phyloP scores from a whole-genome alignment of 2,329 filamentous ascomycete species.

The Apiospora malaysiana region DNA sequence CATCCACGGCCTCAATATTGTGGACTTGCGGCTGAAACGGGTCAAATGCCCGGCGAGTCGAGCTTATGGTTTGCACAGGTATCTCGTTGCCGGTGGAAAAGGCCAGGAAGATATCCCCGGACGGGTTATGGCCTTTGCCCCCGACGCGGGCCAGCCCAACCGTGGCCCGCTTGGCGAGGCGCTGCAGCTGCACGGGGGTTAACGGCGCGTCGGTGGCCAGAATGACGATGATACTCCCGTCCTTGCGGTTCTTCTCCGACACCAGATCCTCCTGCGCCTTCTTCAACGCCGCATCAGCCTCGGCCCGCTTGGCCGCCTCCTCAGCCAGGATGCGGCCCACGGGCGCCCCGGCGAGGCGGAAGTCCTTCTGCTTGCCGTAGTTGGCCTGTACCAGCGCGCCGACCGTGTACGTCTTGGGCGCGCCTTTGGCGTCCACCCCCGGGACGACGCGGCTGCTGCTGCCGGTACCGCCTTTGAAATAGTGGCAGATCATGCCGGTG shows the following conservation, averaged over 20 bases:
- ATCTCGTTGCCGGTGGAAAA: constrained; percentile 66
- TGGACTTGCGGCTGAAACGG: constrained; percentile 45
- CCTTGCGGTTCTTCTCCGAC: constrained; percentile 55
- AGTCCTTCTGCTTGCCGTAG: constrained; percentile 62
- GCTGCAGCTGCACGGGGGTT: constrained; percentile 60
- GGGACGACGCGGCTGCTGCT: constrained; percentile 63
- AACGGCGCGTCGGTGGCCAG: constrained; percentile 66
- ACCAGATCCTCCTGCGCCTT: constrained; percentile 37
- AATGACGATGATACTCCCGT: constrained; percentile 67
- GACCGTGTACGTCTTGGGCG: constrained; percentile 57
- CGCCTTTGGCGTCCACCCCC: constrained; percentile 45
- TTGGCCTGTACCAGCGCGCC: constrained; percentile 70
- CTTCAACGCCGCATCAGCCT: constrained; percentile 35
- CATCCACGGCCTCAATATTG: constrained; percentile 56
- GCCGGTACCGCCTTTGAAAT: constrained; percentile 71
- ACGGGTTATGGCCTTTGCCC: constrained; percentile 65
- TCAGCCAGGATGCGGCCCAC: constrained; percentile 62
- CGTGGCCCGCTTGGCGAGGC: constrained; percentile 65
- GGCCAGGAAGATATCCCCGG: constrained; percentile 71
- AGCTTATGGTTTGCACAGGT: constrained; percentile 47
- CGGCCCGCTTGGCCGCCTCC: constrained; percentile 41
- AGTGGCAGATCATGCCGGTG: constrained; percentile 71
- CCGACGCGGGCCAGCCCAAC: constrained; percentile 66
- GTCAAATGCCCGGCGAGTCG: constrained; percentile 44
- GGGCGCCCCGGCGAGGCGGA: constrained; percentile 65